Conservation (phyloP, 306 rosid genomes). For the Sicyos edulis region DNA sequence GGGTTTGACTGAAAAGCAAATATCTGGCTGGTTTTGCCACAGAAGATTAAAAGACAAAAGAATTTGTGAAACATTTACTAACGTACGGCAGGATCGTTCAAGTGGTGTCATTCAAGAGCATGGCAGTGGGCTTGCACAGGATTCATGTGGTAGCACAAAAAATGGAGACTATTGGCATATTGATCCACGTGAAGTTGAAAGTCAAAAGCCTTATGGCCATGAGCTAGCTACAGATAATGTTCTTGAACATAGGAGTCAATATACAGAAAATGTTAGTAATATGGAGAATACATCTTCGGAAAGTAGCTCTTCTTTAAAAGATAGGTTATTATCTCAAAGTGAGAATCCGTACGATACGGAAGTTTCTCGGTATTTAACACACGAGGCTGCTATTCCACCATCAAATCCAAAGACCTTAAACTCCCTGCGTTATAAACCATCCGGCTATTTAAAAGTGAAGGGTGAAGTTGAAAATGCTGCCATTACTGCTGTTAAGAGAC, state of each 20-base stretch:
- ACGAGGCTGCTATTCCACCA: slow-evolving; percentile 52
- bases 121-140: slow-evolving; percentile 94
- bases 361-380: slow-evolving; percentile 50
- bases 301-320: slow-evolving; percentile 74
- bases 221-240: slow-evolving; percentile 49
- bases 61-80: slow-evolving; percentile 52
- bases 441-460: slow-evolving; percentile 93
- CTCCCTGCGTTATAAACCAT: slow-evolving; percentile 63
- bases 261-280: slow-evolving; percentile 45
- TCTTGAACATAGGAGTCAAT: slow-evolving; percentile 39
- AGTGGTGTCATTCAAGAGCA: slow-evolving; percentile 82
- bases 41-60: slow-evolving; percentile 89
- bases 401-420: slow-evolving; percentile 43
- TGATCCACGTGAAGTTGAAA: slow-evolving; percentile 93
- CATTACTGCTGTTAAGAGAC: slow-evolving; percentile 91
- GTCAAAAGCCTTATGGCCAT: slow-evolving; percentile 56
- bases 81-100: slow-evolving; percentile 84
- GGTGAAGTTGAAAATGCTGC: slow-evolving; percentile 97
- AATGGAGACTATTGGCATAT: slow-evolving; percentile 64
- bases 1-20: slow-evolving; percentile 84
- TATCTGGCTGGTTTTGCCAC: slow-evolving; percentile 99
- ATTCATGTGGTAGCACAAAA: slow-evolving; percentile 97
- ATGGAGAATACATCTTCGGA: slow-evolving; percentile 80
- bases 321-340: slow-evolving; percentile 48
- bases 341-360: slow-evolving; percentile 59